These are phyloP conservation scores for Trametes cinnabarina DNA, from an alignment of 768 basidiomycete genomes.

Conservation along the genomic window DNA sequence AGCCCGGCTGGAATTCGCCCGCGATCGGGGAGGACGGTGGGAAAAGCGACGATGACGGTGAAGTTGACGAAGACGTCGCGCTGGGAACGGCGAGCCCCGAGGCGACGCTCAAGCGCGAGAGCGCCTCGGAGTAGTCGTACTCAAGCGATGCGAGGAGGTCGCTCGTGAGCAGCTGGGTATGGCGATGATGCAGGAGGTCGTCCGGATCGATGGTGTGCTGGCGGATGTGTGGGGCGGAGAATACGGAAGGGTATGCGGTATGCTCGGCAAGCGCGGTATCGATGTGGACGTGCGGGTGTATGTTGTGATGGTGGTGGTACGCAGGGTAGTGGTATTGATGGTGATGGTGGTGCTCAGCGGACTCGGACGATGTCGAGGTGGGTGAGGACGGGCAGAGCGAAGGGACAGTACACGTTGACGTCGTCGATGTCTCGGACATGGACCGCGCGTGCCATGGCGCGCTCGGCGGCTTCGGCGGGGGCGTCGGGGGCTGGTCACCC, in stretches of 20 bases:
- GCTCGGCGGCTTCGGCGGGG: slow-evolving; percentile 7
- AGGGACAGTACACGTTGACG: slow-evolving; percentile 8
- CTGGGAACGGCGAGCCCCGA: slow-evolving; percentile 2
- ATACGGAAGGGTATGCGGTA: slow-evolving; percentile 2
- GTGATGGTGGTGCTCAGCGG: slow-evolving; percentile 1
- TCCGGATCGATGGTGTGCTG: slow-evolving; percentile 17
- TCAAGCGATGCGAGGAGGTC: slow-evolving; percentile 23
- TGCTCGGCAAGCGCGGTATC: slow-evolving; percentile 8
- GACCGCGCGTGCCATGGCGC: slow-evolving; percentile 10
- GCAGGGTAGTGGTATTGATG: neutral
- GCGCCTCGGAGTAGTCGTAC: slow-evolving; percentile 26
- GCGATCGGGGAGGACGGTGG: neutral
- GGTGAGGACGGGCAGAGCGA: slow-evolving; percentile 15
- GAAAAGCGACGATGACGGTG: neutral
- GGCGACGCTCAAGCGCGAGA: slow-evolving; percentile 17
- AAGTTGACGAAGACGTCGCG: slow-evolving; percentile 9
- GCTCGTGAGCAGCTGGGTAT: slow-evolving; percentile 17
- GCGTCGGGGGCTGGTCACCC: slow-evolving; percentile 11
- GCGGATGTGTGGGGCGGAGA: slow-evolving; percentile 11
- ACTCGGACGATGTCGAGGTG: slow-evolving; percentile 9
- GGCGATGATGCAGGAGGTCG: slow-evolving; percentile 6
- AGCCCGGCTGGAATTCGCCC: slow-evolving; percentile 41
- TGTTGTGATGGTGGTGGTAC: neutral
- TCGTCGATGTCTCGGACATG: slow-evolving; percentile 4
- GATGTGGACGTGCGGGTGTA: neutral